phyloP scores from a whole-genome alignment of 768 basidiomycete genomes.

The Lenzites betulinus region DNA sequence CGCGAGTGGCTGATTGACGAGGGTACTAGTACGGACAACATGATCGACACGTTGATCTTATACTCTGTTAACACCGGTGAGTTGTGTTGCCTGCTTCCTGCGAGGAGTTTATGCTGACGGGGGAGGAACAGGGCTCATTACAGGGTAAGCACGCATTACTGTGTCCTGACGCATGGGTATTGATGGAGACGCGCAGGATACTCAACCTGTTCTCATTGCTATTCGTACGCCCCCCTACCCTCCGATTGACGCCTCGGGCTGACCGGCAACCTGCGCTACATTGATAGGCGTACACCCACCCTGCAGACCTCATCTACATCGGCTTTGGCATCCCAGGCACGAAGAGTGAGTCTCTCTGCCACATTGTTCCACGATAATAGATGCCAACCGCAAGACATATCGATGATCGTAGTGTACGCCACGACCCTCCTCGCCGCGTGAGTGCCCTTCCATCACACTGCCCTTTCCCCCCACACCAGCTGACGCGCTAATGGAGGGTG shows the following conservation, averaged over 20 bases:
- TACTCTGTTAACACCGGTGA: neutral
- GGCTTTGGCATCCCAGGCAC: neutral
- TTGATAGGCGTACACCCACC: neutral
- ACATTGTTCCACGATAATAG: neutral
- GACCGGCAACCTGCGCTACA: too few species aligned
- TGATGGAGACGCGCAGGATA: neutral
- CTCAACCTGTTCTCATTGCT: neutral
- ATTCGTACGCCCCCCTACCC: neutral
- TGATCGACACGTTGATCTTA: neutral
- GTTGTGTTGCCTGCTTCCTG: neutral
- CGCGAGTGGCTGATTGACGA: neutral
- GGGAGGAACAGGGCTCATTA: neutral
- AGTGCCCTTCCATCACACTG: too few species aligned
- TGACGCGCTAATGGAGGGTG: too few species aligned
- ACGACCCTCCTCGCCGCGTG: neutral
- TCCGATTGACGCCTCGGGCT: too few species aligned
- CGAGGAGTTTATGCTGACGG: neutral
- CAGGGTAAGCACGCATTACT: neutral
- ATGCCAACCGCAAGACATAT: neutral
- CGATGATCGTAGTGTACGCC: neutral
- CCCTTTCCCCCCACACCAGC: neutral
- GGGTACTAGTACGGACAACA: neutral
- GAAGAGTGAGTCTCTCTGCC: neutral
- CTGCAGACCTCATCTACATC: constrained; percentile 1
- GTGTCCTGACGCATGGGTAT: neutral